These are phyloP conservation scores for Alternaria alternata DNA, from an alignment of 2,329 filamentous ascomycete species.

Conservation along the genomic window DNA sequence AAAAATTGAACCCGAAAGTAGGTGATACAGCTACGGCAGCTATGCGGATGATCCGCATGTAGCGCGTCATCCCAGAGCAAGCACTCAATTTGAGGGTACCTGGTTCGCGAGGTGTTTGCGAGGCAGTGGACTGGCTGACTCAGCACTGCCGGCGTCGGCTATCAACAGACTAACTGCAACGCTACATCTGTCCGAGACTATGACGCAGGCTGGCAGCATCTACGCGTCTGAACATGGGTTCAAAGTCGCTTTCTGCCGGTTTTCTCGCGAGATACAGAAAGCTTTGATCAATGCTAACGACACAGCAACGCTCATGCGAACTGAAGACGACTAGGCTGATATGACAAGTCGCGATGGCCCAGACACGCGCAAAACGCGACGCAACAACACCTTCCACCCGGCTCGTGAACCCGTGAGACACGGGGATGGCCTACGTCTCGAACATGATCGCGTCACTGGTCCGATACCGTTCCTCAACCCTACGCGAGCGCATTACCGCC, in stretches of 20 bases:
- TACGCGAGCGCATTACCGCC: constrained; percentile 44
- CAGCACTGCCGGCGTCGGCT: not conserved
- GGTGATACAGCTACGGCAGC: not conserved
- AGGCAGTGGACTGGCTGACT: not conserved
- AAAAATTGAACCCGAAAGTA: not conserved
- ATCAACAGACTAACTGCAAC: not conserved
- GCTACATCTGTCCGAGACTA: not conserved
- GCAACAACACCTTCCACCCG: constrained; percentile 40
- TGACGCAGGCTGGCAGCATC: constrained; percentile 2
- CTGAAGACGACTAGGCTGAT: not conserved
- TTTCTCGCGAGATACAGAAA: not conserved
- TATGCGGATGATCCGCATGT: not conserved
- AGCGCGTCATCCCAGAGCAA: not conserved
- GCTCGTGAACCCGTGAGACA: constrained; percentile 37
- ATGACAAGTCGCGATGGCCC: not conserved
- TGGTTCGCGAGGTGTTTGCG: not conserved
- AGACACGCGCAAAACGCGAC: constrained; percentile 15
- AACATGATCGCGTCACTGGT: constrained; percentile 43
- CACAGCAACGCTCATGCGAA: not conserved
- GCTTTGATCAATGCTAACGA: not conserved
- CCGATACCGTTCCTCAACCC: constrained; percentile 61
- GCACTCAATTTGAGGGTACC: not conserved
- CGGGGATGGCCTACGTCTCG: constrained; percentile 29
- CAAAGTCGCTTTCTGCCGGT: not conserved
- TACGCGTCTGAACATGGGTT: not conserved